Evolutionary conservation across 163 green algal genomes (phyloP), one percentile per base, ranked within the genome.

Genomic region (Dunaliella salina): DNA sequence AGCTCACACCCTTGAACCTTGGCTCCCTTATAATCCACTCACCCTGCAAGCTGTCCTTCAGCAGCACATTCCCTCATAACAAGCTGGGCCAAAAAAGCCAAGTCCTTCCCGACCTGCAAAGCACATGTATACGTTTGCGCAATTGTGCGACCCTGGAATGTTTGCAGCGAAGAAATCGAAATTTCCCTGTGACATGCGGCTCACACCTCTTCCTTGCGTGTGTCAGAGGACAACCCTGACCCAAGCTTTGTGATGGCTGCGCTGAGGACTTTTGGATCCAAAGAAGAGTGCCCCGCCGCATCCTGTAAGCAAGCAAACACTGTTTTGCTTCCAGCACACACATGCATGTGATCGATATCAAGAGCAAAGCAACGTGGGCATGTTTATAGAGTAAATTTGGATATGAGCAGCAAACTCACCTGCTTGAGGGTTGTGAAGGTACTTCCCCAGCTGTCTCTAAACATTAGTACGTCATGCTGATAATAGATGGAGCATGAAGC

Each of bases 81-180:
- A 69, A 87, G 88, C 80, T 91, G 88, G 17, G 87, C 83, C 18
- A 91, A 83, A 67, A 89, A 87, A 22, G 85, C 33, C 33, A 91
- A 79, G 71, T 91, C 88, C 69, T 88, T 85, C 35, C 45, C 83
- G 17, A 89, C 50, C 88, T 91, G 85, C 81, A 78, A 15, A 50
- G 8, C 40, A 8, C 40, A 50, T 3, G 8, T 8, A 50, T 3
- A 50, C 3, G 40, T 50, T 3, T 50, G 3, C 40, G 8, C 40
- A 50, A 50, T 50, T 8, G 8, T 50, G 40, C 8, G 40, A n/a
- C 40, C 40, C 40, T 50, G 40, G 8, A 50, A 15, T 50, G 40
- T 8, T 50, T 50, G 40, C 40, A 8, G 8, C 8, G 40, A 15
- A 15, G 40, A 3, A 50, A 8, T 50, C 40, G 4, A 50, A 50